Evolutionary conservation across 1,284 basidiomycete species (phyloP).

Genomic region (Cryptococcus floricola): DNA sequence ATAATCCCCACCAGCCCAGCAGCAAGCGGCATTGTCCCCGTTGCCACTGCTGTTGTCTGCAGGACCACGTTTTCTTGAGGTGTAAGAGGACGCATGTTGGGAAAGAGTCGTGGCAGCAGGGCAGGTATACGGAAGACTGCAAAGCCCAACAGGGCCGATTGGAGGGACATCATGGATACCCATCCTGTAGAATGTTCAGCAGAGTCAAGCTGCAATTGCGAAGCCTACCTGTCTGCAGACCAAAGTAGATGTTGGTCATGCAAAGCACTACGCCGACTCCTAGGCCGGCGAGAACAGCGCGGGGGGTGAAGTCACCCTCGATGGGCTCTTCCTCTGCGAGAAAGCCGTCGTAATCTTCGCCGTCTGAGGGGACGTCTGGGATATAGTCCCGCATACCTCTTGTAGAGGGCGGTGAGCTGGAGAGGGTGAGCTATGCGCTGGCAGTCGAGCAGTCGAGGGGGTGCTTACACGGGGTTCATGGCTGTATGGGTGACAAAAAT

Average conservation of each 20-base stretch:
- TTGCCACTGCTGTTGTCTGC: conserved; percentile 92
- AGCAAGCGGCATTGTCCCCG: conserved; percentile 77
- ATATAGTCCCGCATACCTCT: conserved; percentile 17
- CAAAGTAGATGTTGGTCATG: conserved; percentile 51
- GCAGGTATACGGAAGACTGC: conserved; percentile 67
- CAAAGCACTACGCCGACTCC: conserved; percentile 45
- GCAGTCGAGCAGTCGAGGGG: not conserved
- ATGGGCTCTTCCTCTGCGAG: conserved; percentile 20
- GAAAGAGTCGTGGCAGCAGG: conserved; percentile 53
- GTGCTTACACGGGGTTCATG: conserved; percentile 20
- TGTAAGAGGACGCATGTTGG: conserved; percentile 55
- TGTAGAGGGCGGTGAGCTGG: conserved; percentile 20
- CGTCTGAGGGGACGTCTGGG: conserved; percentile 8
- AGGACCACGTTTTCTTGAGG: conserved; percentile 89
- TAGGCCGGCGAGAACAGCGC: conserved; percentile 46
- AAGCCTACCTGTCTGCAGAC: conserved; percentile 43
- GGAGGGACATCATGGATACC: conserved; percentile 77
- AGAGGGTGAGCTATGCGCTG: not conserved
- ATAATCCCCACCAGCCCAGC: conserved; percentile 94
- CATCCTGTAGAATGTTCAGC: conserved; percentile 32
- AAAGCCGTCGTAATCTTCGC: conserved; percentile 18
- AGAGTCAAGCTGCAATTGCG: not conserved
- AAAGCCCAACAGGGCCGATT: conserved; percentile 87
- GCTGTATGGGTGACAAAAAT: not conserved
- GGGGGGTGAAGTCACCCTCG: conserved; percentile 43